Conservation (phyloP, 441 rosid species). For the Pelargonium exstipulatum region DNA sequence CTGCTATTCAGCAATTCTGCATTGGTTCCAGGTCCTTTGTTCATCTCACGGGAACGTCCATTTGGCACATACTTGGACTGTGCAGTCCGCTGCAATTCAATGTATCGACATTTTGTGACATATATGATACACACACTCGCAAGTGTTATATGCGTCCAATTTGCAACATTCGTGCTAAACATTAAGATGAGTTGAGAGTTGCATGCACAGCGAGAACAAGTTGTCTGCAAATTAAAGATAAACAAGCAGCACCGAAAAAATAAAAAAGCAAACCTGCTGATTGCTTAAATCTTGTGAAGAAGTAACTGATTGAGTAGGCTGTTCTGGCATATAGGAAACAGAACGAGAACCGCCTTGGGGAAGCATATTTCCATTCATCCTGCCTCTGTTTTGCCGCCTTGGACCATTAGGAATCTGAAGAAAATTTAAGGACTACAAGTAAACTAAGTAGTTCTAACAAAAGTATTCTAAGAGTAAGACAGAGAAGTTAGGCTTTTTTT, state of each 20-base stretch:
- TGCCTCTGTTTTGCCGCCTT: slow-evolving; percentile 45
- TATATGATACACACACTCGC: too few species aligned
- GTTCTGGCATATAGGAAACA: slow-evolving; percentile 33
- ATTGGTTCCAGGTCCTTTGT: slow-evolving; percentile 23
- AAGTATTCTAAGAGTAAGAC: too few species aligned
- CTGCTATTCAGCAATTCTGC: slow-evolving; percentile 41
- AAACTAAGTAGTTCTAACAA: neutral
- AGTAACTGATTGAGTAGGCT: slow-evolving; percentile 26
- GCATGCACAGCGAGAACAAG: neutral
- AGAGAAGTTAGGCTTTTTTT: too few species aligned
- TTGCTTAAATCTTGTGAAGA: slow-evolving; percentile 34
- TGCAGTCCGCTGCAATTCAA: too few species aligned
- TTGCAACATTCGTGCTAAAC: too few species aligned
- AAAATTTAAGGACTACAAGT: neutral
- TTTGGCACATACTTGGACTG: slow-evolving; percentile 42
- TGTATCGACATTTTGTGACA: too few species aligned
- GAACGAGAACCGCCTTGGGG: slow-evolving; percentile 29
- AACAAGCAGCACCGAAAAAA: neutral
- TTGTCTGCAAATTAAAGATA: neutral
- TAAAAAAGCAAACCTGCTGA: slow-evolving; percentile 35
- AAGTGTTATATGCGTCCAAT: too few species aligned
- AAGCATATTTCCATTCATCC: slow-evolving; percentile 38
- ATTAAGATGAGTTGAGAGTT: too few species aligned
- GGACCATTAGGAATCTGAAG: slow-evolving; percentile 39
- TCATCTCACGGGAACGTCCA: slow-evolving; percentile 34